Percentiles rank a stretch among this genome's conserved stretches.
These are phyloP conservation scores for Cystobasidium pallidum DNA, from an alignment of 1,284 basidiomycete genomes.

Conservation along the genomic window DNA sequence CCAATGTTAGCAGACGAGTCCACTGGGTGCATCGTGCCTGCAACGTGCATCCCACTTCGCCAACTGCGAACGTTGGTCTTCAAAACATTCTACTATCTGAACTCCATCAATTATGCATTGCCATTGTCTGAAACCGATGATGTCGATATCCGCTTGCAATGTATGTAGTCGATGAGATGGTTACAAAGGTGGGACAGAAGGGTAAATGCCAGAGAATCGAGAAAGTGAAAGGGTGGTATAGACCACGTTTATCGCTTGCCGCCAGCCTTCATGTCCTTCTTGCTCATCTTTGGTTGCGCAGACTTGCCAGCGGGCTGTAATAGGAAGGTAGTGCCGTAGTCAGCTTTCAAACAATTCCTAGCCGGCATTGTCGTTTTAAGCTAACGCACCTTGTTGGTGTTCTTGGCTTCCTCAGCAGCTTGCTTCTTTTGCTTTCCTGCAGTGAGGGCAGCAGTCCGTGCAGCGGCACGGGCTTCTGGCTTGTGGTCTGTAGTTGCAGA, in stretches of 20 bases:
- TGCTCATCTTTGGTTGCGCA: constrained; percentile 33
- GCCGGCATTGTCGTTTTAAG: too few relatives aligned
- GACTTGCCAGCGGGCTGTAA: constrained; percentile 37
- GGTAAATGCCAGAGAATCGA: constrained; percentile 3
- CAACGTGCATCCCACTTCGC: background rate
- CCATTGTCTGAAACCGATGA: constrained; percentile 5
- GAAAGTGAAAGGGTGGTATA: background rate
- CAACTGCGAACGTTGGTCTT: background rate
- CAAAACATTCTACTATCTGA: background rate
- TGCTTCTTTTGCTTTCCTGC: constrained; percentile 53
- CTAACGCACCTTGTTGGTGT: constrained; percentile 24
- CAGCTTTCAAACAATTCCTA: too few relatives aligned
- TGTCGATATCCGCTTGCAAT: constrained; percentile 15
- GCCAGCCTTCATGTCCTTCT: constrained; percentile 42
- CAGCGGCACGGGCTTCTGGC: constrained; percentile 76
- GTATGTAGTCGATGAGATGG: constrained; percentile 15
- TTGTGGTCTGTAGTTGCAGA: constrained; percentile 63
- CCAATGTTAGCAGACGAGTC: constrained; percentile 1
- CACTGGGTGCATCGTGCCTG: background rate
- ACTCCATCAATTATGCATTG: constrained; percentile 12
- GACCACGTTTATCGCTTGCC: constrained; percentile 40
- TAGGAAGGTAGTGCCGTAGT: background rate
- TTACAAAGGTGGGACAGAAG: constrained; percentile 7
- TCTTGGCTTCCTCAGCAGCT: constrained; percentile 50
- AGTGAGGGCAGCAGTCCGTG: constrained; percentile 48